Evolutionary conservation across 2,329 filamentous ascomycete genomes (phyloP), one percentile per base, ranked within the genome.

Genomic region (Colletotrichum limetticola): DNA sequence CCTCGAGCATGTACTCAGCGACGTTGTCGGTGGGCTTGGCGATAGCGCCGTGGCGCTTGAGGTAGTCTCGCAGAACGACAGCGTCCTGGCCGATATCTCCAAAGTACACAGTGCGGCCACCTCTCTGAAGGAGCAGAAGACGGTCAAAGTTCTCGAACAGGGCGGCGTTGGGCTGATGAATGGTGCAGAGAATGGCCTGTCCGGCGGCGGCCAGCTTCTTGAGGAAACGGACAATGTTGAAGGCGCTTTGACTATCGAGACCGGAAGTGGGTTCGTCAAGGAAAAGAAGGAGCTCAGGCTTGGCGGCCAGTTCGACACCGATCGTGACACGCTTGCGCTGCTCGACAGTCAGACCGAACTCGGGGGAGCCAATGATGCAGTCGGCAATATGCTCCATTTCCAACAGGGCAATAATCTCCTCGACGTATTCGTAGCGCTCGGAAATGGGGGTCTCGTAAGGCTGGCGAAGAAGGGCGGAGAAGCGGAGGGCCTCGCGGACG

Each of bases 131-230:
- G 3, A 97, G 87, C 5, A 97, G 85, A 2, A 98, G 87, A 14
- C 94, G 90, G 79, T 97, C 95, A 76, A 97, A 98, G 81, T 95
- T 93, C 81, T 97, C 94, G 77, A 98, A 97, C 0, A 97, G 87
- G 0, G 94, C 91, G 19, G 94, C 93, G 76, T 95, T 96, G 1
- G 95, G 95, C 80, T 97, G 95, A 81, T 97, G 95, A 75, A 97
- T 97, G 0, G 95, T 97, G 83, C 94, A 97, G 4, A 97, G 88
- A 76, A 97, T 95, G 11, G 95, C 95, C 80, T 97, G 95, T 1
- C 95, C 95, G 3, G 93, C 93, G n/a, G 88, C 86, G 62, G 93
- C 91, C 6, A 95, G 88, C 83, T 94, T 95, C 77, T 90, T 91
- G n/a, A 95, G 85, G 85, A 95, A 94, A 42, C 92, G 91, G 30